phyloP scores from a whole-genome alignment of 208 protist species.

The Kentomonas sorsogonicus region DNA sequence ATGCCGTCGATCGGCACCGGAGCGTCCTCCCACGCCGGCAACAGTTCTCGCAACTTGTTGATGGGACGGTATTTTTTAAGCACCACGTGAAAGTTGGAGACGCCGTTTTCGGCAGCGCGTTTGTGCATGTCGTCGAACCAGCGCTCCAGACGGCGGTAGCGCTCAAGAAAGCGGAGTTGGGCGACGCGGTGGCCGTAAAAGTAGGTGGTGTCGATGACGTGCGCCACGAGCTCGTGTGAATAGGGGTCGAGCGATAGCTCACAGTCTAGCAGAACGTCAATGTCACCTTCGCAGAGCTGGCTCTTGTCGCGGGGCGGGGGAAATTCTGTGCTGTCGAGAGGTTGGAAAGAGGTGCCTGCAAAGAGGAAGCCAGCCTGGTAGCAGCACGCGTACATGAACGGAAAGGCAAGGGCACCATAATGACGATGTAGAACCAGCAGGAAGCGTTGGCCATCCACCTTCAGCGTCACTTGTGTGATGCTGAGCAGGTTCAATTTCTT shows the following conservation, averaged over 20 bases:
- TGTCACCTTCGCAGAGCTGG: conserved; percentile 12
- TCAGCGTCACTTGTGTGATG: conserved; percentile 66
- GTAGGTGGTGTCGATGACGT: conserved; percentile 82
- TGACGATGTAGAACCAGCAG: conserved; percentile 65
- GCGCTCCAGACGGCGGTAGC: conserved; percentile 48
- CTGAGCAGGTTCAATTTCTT: conserved; percentile 26
- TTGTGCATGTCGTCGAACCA: conserved; percentile 48
- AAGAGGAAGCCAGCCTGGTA: conserved; percentile 76
- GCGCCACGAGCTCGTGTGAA: conserved; percentile 22
- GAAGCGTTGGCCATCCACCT: conserved; percentile 74
- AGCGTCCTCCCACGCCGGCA: conserved; percentile 43
- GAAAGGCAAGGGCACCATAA: conserved; percentile 72
- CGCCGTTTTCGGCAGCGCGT: conserved; percentile 9
- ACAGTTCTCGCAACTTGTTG: conserved; percentile 43
- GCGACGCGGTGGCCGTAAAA: conserved; percentile 62
- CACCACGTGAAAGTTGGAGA: conserved; percentile 13
- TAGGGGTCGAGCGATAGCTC: conserved; percentile 39
- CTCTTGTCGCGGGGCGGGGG: conserved; percentile 7
- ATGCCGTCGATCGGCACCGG: conserved; percentile 68
- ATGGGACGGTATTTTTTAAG: conserved; percentile 82
- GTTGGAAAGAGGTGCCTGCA: conserved; percentile 21
- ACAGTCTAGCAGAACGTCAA: conserved; percentile 73
- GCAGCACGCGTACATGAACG: conserved; percentile 54
- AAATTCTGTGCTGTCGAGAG: background rate
- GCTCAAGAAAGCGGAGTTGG: conserved; percentile 34